Evolutionary conservation across 2,329 filamentous ascomycete species (phyloP).

Genomic region (Hypoxylon sp.): DNA sequence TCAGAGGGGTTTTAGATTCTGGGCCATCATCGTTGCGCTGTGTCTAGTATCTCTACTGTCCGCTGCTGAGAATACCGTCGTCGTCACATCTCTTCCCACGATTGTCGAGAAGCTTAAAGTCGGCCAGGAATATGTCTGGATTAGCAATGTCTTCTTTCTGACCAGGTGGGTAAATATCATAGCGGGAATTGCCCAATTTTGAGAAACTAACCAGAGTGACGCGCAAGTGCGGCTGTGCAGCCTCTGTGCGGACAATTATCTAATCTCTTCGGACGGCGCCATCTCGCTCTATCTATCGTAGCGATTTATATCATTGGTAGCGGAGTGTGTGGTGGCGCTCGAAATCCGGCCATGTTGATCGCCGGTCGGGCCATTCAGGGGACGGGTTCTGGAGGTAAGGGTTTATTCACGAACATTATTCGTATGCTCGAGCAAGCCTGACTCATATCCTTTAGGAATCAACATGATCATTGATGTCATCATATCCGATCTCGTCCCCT

Average conservation of each 20-base stretch:
- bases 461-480: conserved; percentile 63
- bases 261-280: conserved; percentile 63
- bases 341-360: conserved; percentile 59
- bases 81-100: conserved; percentile 48
- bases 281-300: conserved; percentile 55
- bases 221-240: conserved; percentile 57
- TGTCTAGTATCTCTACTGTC: conserved; percentile 44
- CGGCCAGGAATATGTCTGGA: conserved; percentile 50
- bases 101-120: conserved; percentile 48
- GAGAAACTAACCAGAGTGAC: conserved; percentile 1
- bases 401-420: background rate
- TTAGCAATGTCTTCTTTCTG: conserved; percentile 51
- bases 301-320: conserved; percentile 63
- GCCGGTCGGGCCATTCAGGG: conserved; percentile 60
- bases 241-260: conserved; percentile 62
- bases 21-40: conserved; percentile 44
- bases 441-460: conserved; percentile 35
- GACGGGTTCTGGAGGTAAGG: conserved; percentile 48
- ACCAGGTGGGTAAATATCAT: conserved; percentile 44
- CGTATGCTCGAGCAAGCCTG: background rate
- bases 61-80: conserved; percentile 51
- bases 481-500: conserved; percentile 64
- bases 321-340: conserved; percentile 60
- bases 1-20: conserved; percentile 38
- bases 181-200: background rate